Base-by-base conservation (phyloP, 768 basidiomycete genomes). In the Boletus vinaceobasis region DNA sequence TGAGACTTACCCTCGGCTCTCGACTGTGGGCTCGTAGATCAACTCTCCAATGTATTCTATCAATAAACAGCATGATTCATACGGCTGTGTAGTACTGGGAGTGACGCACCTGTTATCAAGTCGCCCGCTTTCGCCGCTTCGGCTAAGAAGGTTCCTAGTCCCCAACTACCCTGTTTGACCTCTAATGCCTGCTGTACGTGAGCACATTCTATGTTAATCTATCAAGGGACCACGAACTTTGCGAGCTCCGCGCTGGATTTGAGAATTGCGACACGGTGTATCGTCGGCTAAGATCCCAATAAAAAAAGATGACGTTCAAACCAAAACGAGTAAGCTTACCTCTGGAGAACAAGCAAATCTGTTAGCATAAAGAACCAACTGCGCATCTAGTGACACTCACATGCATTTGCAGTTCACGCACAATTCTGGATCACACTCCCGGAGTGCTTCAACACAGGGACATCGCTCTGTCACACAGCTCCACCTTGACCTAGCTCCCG, bases 381-480 rank as follows among this genome's bases (percentile, higher is more conserved):
- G 7, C 17, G 15, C 8, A 23, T 35, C 17, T 37, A 38, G 29
- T 27, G 36, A 47, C 19, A 71, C 76, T 59, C 42, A 84, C 83
- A 65, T 76, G 50, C 77, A 73, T 56, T 74, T 70, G 62, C 86
- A 86, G 13, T 71, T 71, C 11, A 60, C 7, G 56, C 88, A 90
- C 9, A 87, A 53, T 35, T 83, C 82, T 3, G 86, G 85, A 65
- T 88, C 86, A 55, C 88, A 90, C 65, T 90, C 88, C 35, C 82
- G 74, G 9, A 71, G 62, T 0, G 75, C 71, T 21, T 60, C 66
- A 46, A 68, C 73, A 62, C 88, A 90, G 9, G 78, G 75, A 59
- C 88, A 90, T 5, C 68, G 69, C 14, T 63, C 58, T 3, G 69
- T 77, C n/a, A 64, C 66, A 68, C 74, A 81, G 19, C 60, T 64